A percentile compares a stretch with the other conserved stretches of the same genome.
Evolutionary conservation across 2,329 filamentous ascomycete species (phyloP).

Genomic region (Calonectria pseudoreteaudii): DNA sequence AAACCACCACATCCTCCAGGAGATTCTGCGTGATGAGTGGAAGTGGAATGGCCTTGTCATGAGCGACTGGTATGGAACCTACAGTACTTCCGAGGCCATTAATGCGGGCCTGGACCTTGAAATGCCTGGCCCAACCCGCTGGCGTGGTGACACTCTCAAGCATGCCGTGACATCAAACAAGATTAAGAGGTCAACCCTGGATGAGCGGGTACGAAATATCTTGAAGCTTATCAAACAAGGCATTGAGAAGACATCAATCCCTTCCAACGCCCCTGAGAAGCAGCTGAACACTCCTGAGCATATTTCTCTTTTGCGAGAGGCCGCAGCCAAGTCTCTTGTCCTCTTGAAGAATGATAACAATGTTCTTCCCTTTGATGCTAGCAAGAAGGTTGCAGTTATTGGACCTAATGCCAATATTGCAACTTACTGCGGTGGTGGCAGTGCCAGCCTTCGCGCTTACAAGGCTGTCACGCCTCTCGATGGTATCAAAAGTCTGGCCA

Average conservation of each 20-base stretch:
- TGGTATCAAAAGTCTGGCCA: conserved; percentile 39
- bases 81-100: conserved; percentile 45
- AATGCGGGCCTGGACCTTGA: conserved; percentile 49
- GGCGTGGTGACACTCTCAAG: conserved; percentile 38
- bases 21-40: conserved; percentile 49
- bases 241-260: conserved; percentile 24
- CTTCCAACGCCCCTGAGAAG: conserved; percentile 25
- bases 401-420: conserved; percentile 62
- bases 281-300: conserved; percentile 38
- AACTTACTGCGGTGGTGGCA: conserved; percentile 48
- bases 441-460: conserved; percentile 47
- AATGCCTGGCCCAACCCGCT: conserved; percentile 50
- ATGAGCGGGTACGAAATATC: conserved; percentile 46
- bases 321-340: conserved; percentile 70
- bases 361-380: conserved; percentile 16
- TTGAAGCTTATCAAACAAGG: conserved; percentile 46
- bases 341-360: conserved; percentile 48
- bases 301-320: conserved; percentile 46
- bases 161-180: conserved; percentile 44
- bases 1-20: conserved; percentile 33
- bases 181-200: conserved; percentile 40
- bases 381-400: conserved; percentile 58
- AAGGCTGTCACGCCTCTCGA: conserved; percentile 47
- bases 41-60: conserved; percentile 49
- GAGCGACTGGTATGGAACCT: conserved; percentile 50